These are phyloP conservation scores for Helianthus annuus DNA, from an alignment of 129 eudicot species.

Conservation along the genomic window DNA sequence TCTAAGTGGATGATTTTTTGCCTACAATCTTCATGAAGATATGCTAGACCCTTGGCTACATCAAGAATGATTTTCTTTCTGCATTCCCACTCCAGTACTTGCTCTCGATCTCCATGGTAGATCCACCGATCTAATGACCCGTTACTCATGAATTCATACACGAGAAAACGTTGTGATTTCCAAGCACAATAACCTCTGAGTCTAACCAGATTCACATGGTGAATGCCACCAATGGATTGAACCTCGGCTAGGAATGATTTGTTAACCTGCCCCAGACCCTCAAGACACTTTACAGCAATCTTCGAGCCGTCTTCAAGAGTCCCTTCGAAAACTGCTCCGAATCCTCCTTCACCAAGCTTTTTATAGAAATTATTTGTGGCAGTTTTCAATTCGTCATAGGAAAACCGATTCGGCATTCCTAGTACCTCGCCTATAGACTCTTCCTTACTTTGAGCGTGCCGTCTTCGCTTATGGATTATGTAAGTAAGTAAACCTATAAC, in stretches of 20 bases:
- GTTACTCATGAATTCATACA: conserved; percentile 33
- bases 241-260: conserved; percentile 40
- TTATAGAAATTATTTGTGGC: conserved; percentile 38
- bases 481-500: not conserved
- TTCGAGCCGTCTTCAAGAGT: conserved; percentile 16
- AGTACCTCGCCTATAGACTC: conserved; percentile 23
- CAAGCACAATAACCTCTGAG: conserved; percentile 41
- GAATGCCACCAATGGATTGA: conserved; percentile 38
- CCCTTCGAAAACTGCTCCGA: conserved; percentile 34
- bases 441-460: conserved; percentile 17
- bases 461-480: not conserved
- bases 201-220: conserved; percentile 36
- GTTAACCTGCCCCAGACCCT: conserved; percentile 15
- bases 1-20: conserved; percentile 44
- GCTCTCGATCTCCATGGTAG: conserved; percentile 13
- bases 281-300: conserved; percentile 34
- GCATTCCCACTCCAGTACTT: conserved; percentile 20
- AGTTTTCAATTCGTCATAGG: conserved; percentile 33
- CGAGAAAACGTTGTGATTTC: conserved; percentile 27
- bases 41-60: conserved; percentile 36
- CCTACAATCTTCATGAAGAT: conserved; percentile 42
- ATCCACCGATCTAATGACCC: conserved; percentile 40
- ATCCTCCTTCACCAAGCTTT: conserved; percentile 64
- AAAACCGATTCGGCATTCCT: conserved; percentile 37
- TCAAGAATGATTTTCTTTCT: conserved; percentile 35